Percentiles rank a stretch among this genome's conserved stretches.
Conservation (phyloP, 805 yeast species). For the Ogataea minuta region DNA sequence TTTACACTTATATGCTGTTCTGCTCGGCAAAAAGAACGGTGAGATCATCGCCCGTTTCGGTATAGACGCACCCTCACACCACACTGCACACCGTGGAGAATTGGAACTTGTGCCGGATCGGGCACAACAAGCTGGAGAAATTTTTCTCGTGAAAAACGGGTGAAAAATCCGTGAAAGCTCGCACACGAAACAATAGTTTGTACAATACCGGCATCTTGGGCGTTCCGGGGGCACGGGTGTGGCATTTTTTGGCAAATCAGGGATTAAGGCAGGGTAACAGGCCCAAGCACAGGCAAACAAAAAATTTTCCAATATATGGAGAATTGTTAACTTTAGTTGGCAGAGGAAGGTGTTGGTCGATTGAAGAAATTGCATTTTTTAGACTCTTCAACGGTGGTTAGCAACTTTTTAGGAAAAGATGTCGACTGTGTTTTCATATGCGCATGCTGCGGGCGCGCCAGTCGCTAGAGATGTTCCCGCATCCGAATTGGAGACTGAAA, state of each 20-base stretch:
- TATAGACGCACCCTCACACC: background rate
- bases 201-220: background rate
- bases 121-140: too few relatives aligned
- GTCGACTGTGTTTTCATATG: conserved; percentile 33
- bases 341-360: conserved; percentile 13
- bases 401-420: conserved; percentile 9
- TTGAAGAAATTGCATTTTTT: conserved; percentile 6
- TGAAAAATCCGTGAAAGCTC: background rate
- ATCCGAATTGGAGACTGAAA: conserved; percentile 11
- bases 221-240: background rate
- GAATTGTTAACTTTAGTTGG: conserved; percentile 13
- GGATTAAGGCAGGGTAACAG: conserved; percentile 8
- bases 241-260: background rate
- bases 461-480: conserved; percentile 10
- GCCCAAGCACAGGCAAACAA: conserved; percentile 6
- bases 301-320: conserved; percentile 13
- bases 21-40: too few relatives aligned
- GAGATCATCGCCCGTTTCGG: conserved; percentile 3
- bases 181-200: conserved; percentile 1
- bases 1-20: too few relatives aligned
- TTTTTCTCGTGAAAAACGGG: background rate
- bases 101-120: too few relatives aligned
- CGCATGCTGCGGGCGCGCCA: conserved; percentile 34
- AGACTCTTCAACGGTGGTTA: background rate
- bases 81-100: conserved; percentile 1